A percentile compares a stretch with the other conserved stretches of the same genome.
Evolutionary conservation across 2,329 filamentous ascomycete genomes (phyloP).

Genomic region (Fusarium nygamai): DNA sequence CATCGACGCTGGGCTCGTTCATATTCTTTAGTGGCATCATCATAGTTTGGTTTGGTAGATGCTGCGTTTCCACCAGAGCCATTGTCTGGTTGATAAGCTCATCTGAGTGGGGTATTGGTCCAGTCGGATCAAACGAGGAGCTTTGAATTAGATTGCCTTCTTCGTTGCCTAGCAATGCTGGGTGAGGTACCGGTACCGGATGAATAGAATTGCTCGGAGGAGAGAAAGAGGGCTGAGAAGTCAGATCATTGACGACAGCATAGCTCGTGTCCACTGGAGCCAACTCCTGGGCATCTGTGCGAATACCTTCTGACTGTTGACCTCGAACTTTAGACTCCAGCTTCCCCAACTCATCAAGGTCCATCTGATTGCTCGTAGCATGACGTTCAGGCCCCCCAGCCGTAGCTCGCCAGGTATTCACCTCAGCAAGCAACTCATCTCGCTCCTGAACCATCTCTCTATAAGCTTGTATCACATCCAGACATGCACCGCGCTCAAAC

Average conservation of each 20-base stretch:
- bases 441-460: constrained; percentile 39
- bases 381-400: constrained; percentile 20
- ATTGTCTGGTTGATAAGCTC: not conserved
- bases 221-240: not conserved
- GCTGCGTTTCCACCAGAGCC: not conserved
- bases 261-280: not conserved
- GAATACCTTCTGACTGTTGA: not conserved
- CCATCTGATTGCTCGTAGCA: not conserved
- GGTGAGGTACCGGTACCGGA: not conserved
- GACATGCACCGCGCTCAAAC: constrained; percentile 33
- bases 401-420: constrained; percentile 34
- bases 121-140: not conserved
- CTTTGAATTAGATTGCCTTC: not conserved
- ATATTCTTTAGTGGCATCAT: not conserved
- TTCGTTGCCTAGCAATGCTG: not conserved
- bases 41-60: not conserved
- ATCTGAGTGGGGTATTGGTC: rapidly evolving
- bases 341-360: not conserved
- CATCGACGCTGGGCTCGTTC: rapidly evolving
- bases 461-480: constrained; percentile 31
- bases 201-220: not conserved
- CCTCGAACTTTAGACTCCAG: not conserved
- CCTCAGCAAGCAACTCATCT: constrained; percentile 42
- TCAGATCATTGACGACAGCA: not conserved
- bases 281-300: not conserved